Base-by-base conservation (phyloP, 495 filamentous ascomycete species). In the Hypoxylon cercidicola region DNA sequence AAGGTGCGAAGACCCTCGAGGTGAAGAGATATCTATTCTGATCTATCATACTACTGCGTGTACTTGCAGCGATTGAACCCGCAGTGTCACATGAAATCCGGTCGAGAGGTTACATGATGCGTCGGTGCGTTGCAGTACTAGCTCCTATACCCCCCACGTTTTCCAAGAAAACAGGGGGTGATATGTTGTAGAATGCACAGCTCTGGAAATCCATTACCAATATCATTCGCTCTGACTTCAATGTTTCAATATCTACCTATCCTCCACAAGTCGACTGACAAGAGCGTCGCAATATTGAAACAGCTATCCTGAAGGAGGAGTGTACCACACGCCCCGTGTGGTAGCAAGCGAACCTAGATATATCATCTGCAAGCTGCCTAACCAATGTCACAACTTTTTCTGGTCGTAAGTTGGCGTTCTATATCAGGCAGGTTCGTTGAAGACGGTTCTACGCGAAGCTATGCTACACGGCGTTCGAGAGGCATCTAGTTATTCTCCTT, bases 81-180 rank as follows among this genome's bases (percentile, higher is more conserved):
- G 30, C 30, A 30, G 44, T 41, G 16, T 5, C 4, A 41, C 37
- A 34, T 50, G 25, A 25, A 23, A 16, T 49, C 19, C 48, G 1
- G 48, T 41, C 34, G 28, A 48, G 2, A 48, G 41, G 61, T 64
- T 57, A 57, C 60, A 64, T 64, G 46, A 28, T 21, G 40, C 45
- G 40, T 30, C 20, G 16, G 16, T 1, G 25, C 20, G 20, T 32
- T 8, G 28, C 44, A 19, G 20, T 21, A 11, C 19, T 18, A 13
- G 21, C 10, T 1, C 39, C 39, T 16, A 32, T 32, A 32, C 34
- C 48, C 15, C 11, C 39, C 40, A 43, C 40, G 16, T 7, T 20
- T 16, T 19, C 40, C 13, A 18, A 2, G 4, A 1, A 43, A 11
- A 43, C 16, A 39, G n/a, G 16, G 6, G 15, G 16, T 9, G 13